Conservation (phyloP, 2,329 filamentous ascomycete species). For the Podosphaera fusca region DNA sequence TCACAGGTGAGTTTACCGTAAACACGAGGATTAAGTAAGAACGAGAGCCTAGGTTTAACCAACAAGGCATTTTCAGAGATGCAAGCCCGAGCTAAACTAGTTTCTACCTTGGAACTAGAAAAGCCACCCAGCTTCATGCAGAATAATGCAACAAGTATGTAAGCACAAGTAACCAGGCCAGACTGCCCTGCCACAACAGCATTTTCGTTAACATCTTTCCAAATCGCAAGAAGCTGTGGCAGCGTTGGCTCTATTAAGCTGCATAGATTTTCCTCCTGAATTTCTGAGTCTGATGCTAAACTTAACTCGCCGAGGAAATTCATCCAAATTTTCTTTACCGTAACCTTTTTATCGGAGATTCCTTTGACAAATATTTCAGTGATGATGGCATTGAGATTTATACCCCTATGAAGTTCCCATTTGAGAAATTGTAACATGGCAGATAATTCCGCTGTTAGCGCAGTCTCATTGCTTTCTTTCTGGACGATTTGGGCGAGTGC, state of each 20-base stretch:
- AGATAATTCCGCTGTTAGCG: constrained; percentile 51
- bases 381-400: constrained; percentile 39
- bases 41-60: constrained; percentile 62
- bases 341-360: constrained; percentile 60
- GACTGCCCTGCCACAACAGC: constrained; percentile 58
- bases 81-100: constrained; percentile 36
- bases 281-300: constrained; percentile 27
- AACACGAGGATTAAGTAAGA: constrained; percentile 62
- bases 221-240: constrained; percentile 39
- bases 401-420: constrained; percentile 35
- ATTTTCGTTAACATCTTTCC: constrained; percentile 58
- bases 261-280: constrained; percentile 23
- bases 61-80: constrained; percentile 42
- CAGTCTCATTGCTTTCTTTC: constrained; percentile 78
- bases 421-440: constrained; percentile 43
- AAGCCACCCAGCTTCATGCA: constrained; percentile 28
- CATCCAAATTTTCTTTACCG: constrained; percentile 60
- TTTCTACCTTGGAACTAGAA: constrained; percentile 29
- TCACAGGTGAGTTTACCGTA: constrained; percentile 56
- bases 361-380: constrained; percentile 60
- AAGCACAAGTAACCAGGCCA: constrained; percentile 59
- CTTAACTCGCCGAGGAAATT: constrained; percentile 50
- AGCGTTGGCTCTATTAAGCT: constrained; percentile 30
- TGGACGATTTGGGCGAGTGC: constrained; percentile 44
- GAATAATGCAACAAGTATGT: constrained; percentile 45